Percentiles rank a stretch among this genome's conserved stretches.
Conservation (phyloP, 805 yeast genomes). For the Kazachstania bromeliacearum region DNA sequence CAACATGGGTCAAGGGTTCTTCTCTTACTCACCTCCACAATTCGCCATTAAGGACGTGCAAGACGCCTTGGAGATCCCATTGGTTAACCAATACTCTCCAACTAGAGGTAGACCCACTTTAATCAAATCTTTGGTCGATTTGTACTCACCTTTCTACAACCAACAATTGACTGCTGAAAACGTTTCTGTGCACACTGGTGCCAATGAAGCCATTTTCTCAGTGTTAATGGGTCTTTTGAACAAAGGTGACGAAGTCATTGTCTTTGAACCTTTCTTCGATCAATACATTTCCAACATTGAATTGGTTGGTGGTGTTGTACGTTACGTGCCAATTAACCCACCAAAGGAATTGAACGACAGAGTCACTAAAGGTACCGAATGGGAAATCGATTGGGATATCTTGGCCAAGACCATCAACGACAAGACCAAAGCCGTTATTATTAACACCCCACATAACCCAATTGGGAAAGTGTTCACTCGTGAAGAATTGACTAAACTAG, state of each 20-base stretch:
- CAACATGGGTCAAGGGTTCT: conserved; percentile 94
- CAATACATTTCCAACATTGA: conserved; percentile 93
- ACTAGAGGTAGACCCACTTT: conserved; percentile 79
- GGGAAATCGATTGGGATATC: conserved; percentile 76
- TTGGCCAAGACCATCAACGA: conserved; percentile 60
- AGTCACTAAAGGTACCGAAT: conserved; percentile 71
- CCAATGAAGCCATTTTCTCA: conserved; percentile 89
- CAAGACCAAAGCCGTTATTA: conserved; percentile 75
- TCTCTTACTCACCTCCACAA: conserved; percentile 92
- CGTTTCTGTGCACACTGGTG: conserved; percentile 85
- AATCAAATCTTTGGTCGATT: conserved; percentile 55
- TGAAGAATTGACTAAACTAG: conserved; percentile 66
- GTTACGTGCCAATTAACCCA: conserved; percentile 76
- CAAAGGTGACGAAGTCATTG: conserved; percentile 90
- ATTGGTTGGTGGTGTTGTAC: conserved; percentile 86
- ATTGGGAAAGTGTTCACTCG: conserved; percentile 80
- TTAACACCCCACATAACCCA: conserved; percentile 95
- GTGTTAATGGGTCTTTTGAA: conserved; percentile 76
- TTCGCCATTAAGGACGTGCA: conserved; percentile 81
- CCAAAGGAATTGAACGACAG: conserved; percentile 59
- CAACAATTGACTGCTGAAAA: conserved; percentile 26
- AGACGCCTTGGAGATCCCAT: conserved; percentile 60
- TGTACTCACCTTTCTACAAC: conserved; percentile 56
- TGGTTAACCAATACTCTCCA: conserved; percentile 85
- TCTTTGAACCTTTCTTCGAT: conserved; percentile 94